Evolutionary conservation across 148 eudicot genomes (phyloP), one percentile per base, ranked within the genome.

Genomic region (Camellia lanceoleosa): DNA sequence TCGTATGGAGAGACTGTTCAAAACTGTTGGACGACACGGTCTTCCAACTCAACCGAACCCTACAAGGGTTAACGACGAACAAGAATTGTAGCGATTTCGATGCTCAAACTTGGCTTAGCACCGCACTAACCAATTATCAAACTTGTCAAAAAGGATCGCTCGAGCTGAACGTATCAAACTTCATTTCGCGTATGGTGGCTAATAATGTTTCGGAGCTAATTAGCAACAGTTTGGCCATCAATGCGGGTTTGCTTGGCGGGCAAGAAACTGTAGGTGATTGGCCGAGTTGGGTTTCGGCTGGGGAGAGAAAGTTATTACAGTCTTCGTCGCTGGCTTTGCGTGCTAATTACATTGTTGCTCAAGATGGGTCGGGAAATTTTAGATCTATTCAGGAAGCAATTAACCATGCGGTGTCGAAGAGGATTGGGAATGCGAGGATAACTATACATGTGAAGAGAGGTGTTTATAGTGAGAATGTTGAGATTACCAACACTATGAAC

Each of bases 1-100:
- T 87, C 0, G 97, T 87, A 1, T 88, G 90, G 92, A 14, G 70
- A 0, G 98, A 94, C 77, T 94, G 98, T 78, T 76, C 79, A 64
- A 80, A 77, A 16, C 89, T 94, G 4, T 82, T 88, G 49, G 87
- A 86, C 3, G 77, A 89, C 79, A 87, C 98, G 5, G 80, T 94
- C 58, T 44, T 71, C 67, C 92, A 91, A 63, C 90, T 80, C 49
- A 80, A 80, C 78, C 77, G 51, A 58, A 80, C 78, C 62, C 54
- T 72, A 5, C 59, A 72, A 23, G 70, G 82, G 62, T 71, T 80
- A 20, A 47, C 46, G 12, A 15, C 44, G 9, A 62, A 30, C 16
- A n/a, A 1, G 1, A 79, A 23, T 3, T 71, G 30, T 20, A 73
- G 54, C 2, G 15, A 63, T 54, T 42, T 8, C 9, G 78, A 80